phyloP scores from a whole-genome alignment of 352 stramenopile species.

The Phytophthora crassamura region DNA sequence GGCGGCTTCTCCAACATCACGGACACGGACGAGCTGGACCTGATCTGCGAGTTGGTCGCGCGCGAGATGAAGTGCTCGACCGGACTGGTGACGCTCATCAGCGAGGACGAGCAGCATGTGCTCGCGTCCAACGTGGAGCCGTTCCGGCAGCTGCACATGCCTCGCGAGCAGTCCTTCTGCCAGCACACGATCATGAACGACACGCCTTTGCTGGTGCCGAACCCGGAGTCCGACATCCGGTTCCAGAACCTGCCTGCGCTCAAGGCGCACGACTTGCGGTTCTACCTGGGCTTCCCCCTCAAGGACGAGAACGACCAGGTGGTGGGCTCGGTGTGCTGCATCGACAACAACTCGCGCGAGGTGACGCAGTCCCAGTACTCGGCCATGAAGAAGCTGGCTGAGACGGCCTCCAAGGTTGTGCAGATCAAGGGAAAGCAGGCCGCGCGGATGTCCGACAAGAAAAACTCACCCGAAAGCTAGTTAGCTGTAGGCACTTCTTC shows the following conservation, averaged over 20 bases:
- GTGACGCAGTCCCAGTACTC: slow-evolving; percentile 69
- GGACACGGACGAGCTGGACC: slow-evolving; percentile 62
- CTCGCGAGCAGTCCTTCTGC: slow-evolving; percentile 69
- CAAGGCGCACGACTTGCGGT: slow-evolving; percentile 36
- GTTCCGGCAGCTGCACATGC: slow-evolving; percentile 48
- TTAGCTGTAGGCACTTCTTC: slow-evolving; percentile 5
- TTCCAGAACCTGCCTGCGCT: slow-evolving; percentile 55
- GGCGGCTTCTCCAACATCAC: slow-evolving; percentile 45
- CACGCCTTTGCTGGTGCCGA: slow-evolving; percentile 61
- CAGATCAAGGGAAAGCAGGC: slow-evolving; percentile 39
- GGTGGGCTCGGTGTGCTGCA: slow-evolving; percentile 72
- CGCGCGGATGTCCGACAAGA: slow-evolving; percentile 6
- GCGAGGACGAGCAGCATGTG: slow-evolving; percentile 54
- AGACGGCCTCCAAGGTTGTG: slow-evolving; percentile 56
- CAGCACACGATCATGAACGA: slow-evolving; percentile 73
- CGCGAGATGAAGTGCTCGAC: slow-evolving; percentile 62
- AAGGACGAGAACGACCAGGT: slow-evolving; percentile 53
- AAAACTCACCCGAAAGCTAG: slow-evolving; percentile 4
- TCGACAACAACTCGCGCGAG: slow-evolving; percentile 50
- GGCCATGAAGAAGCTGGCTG: slow-evolving; percentile 52
- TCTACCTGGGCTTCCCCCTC: slow-evolving; percentile 55
- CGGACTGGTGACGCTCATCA: slow-evolving; percentile 66
- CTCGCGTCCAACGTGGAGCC: slow-evolving; percentile 42
- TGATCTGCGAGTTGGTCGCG: slow-evolving; percentile 67
- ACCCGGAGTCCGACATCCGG: slow-evolving; percentile 70